A percentile compares a stretch with the other conserved stretches of the same genome.
These are phyloP conservation scores for Glaciozyma martinii DNA, from an alignment of 768 basidiomycete genomes.

Conservation along the genomic window DNA sequence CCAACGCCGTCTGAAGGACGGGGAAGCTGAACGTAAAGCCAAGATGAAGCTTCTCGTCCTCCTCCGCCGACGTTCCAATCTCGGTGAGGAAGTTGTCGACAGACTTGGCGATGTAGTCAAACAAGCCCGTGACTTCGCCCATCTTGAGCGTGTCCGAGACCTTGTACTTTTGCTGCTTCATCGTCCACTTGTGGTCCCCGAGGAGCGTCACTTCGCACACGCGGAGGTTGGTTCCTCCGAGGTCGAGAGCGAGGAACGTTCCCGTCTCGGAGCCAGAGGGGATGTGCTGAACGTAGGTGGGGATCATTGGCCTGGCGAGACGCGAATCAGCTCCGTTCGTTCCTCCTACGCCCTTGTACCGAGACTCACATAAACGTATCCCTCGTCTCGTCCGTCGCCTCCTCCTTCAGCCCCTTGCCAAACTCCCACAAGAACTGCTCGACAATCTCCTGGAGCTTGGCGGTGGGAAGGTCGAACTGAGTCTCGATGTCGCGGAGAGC, in stretches of 20 bases:
- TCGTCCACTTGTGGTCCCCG: slow-evolving; percentile 76
- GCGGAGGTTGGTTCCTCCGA: slow-evolving; percentile 95
- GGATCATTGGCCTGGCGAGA: slow-evolving; percentile 46
- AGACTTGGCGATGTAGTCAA: slow-evolving; percentile 95
- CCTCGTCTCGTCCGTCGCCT: slow-evolving; percentile 48
- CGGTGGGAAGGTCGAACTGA: slow-evolving; percentile 60
- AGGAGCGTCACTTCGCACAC: slow-evolving; percentile 67
- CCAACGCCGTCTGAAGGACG: slow-evolving; percentile 89
- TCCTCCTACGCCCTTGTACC: neutral
- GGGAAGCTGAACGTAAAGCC: slow-evolving; percentile 81
- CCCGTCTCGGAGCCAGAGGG: slow-evolving; percentile 91
- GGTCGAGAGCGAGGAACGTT: slow-evolving; percentile 89
- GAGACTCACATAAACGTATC: slow-evolving; percentile 49
- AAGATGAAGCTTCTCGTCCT: slow-evolving; percentile 48
- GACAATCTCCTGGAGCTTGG: slow-evolving; percentile 60
- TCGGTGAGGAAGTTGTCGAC: slow-evolving; percentile 90
- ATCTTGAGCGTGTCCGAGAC: slow-evolving; percentile 89
- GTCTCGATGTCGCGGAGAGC: slow-evolving; percentile 40
- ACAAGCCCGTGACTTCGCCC: slow-evolving; percentile 75
- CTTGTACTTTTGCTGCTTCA: slow-evolving; percentile 93
- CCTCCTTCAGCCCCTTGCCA: slow-evolving; percentile 58
- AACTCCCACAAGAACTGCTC: slow-evolving; percentile 73
- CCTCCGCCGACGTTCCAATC: slow-evolving; percentile 41
- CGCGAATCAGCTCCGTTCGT: neutral
- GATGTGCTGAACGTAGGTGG: slow-evolving; percentile 89